Base-by-base conservation (phyloP, 768 basidiomycete species). In the Russula sp. region DNA sequence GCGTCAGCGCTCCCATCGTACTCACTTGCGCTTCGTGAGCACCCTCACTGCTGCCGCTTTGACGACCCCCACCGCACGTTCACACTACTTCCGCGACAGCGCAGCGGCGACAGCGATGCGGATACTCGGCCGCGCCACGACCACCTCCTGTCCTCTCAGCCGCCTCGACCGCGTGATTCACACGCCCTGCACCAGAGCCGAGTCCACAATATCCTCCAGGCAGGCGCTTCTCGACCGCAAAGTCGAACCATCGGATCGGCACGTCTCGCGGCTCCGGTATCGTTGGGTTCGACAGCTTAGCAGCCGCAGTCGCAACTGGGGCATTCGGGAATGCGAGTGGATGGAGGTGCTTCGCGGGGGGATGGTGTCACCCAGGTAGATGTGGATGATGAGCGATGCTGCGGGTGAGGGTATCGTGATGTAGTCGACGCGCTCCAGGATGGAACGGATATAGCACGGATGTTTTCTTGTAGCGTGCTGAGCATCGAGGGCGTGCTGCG, bases 161-260 rank as follows among this genome's bases (percentile, higher is more conserved):
- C 92, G 75, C 77, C 90, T 90, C 45, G 93, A 87, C 25, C 90
- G 81, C 3, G 93, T 95, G 61, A 97, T 75, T 67, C 98, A 77
- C 48, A 99, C 87, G 10, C 92, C 93, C 66, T 90, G 89, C 7
- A 77, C 76, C 45, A 93, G 75, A 0, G 82, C 80, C 69, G 96
- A 90, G 62, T 98, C 96, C 14, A 98, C 93, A 13, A 98, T 84
- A 56, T 96, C 93, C 74, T 98, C 95, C 66, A 99, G 71, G n/a
- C 29, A 93, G 59, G 45, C 78, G 75, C 74, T n/a, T n/a, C n/a
- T n/a, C n/a, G n/a, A n/a, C n/a, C n/a, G n/a, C n/a, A n/a, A n/a
- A n/a, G n/a, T n/a, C n/a, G n/a, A n/a, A n/a, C n/a, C n/a, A n/a
- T n/a, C n/a, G n/a, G n/a, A n/a, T n/a, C n/a, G n/a, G n/a, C n/a